Evolutionary conservation across 1,284 basidiomycete genomes (phyloP).

Genomic region (Uromyces viciae-fabae): DNA sequence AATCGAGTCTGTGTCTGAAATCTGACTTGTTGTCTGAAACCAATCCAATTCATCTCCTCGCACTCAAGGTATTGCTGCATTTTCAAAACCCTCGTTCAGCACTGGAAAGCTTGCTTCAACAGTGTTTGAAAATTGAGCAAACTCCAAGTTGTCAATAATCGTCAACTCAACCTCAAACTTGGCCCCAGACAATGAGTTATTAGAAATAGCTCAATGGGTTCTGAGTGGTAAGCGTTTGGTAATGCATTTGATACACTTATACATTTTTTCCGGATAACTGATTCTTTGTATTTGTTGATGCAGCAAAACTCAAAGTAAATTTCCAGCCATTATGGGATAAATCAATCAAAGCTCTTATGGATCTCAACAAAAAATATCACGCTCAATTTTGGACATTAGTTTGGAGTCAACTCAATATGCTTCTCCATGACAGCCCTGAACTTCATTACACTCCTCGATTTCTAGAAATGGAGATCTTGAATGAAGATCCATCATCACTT

Average conservation of each 20-base stretch:
- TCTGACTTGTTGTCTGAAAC: constrained; percentile 58
- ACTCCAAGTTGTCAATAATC: constrained; percentile 52
- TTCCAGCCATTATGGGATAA: constrained; percentile 81
- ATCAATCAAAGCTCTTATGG: constrained; percentile 67
- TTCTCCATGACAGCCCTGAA: constrained; percentile 1
- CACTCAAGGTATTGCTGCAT: constrained; percentile 55
- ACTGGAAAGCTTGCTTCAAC: constrained; percentile 46
- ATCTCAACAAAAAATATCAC: constrained; percentile 63
- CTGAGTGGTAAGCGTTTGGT: constrained; percentile 58
- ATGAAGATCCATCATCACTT: neutral
- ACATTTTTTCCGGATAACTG: neutral
- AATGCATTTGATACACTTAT: neutral
- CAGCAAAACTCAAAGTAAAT: constrained; percentile 82
- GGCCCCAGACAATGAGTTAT: constrained; percentile 47
- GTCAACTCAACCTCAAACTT: constrained; percentile 46
- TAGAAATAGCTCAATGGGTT: constrained; percentile 49
- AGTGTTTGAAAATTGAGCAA: constrained; percentile 50
- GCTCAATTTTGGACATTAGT: constrained; percentile 70
- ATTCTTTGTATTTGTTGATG: constrained; percentile 26
- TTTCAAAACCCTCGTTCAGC: constrained; percentile 46
- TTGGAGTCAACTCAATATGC: constrained; percentile 54
- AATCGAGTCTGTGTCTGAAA: constrained; percentile 42
- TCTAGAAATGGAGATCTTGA: constrained; percentile 59
- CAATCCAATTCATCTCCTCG: constrained; percentile 54
- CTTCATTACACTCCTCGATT: constrained; percentile 53